Conservation (phyloP, 2,329 filamentous ascomycete species). For the Ascochyta rabiei region DNA sequence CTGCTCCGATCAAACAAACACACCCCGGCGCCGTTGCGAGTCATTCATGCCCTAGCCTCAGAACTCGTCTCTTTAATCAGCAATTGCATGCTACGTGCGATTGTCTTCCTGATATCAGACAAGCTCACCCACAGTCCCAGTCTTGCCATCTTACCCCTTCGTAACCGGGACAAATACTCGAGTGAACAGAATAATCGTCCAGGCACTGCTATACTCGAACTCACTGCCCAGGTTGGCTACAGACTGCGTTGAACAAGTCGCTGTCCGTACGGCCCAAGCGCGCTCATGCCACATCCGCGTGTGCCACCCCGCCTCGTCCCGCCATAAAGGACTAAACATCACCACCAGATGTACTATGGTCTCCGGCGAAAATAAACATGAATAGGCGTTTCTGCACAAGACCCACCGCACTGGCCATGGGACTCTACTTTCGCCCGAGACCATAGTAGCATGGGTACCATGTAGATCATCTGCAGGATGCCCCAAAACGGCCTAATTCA, state of each 20-base stretch:
- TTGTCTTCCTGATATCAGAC: not conserved
- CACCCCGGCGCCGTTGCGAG: constrained; percentile 8
- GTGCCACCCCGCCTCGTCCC: constrained; percentile 4
- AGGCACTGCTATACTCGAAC: too few relatives aligned
- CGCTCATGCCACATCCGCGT: constrained; percentile 3
- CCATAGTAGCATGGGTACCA: too few relatives aligned
- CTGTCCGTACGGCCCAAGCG: not conserved
- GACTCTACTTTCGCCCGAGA: too few relatives aligned
- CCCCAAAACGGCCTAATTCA: constrained; percentile 5
- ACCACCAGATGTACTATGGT: not conserved
- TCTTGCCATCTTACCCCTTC: not conserved
- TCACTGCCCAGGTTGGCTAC: too few relatives aligned
- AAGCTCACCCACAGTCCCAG: not conserved
- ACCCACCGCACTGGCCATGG: too few relatives aligned
- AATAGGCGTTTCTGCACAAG: too few relatives aligned
- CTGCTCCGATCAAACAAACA: constrained; percentile 21
- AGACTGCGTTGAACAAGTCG: too few relatives aligned
- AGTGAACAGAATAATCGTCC: too few relatives aligned
- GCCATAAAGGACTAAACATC: not conserved
- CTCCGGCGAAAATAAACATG: too few relatives aligned
- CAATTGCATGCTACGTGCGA: not conserved
- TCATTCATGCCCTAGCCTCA: constrained; percentile 10
- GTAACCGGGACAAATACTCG: not conserved
- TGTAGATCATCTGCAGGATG: not conserved
- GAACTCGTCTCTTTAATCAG: constrained; percentile 9